These are phyloP conservation scores for Suillus placidus DNA, from an alignment of 768 basidiomycete species.

Conservation along the genomic window DNA sequence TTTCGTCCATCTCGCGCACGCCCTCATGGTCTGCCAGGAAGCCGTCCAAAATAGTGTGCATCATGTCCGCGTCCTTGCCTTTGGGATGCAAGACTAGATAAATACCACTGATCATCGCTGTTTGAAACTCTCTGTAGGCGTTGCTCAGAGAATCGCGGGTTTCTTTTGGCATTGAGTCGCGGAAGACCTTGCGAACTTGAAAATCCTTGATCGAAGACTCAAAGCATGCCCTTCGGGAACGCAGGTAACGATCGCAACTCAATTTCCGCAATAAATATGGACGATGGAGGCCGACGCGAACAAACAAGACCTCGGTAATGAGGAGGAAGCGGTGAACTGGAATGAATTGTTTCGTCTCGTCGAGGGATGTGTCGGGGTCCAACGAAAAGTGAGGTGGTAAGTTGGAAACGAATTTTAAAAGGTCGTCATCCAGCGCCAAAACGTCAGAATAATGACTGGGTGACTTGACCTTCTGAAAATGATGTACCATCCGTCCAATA, in stretches of 20 bases:
- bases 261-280: slow-evolving; percentile 82
- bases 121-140: slow-evolving; percentile 86
- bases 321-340: slow-evolving; percentile 87
- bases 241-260: slow-evolving; percentile 76
- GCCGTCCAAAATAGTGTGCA: slow-evolving; percentile 79
- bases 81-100: slow-evolving; percentile 80
- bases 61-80: slow-evolving; percentile 65
- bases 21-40: slow-evolving; percentile 65
- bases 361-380: slow-evolving; percentile 76
- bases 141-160: slow-evolving; percentile 73
- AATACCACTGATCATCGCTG: slow-evolving; percentile 88
- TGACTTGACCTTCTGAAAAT: slow-evolving; percentile 85
- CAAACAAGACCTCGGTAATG: slow-evolving; percentile 86
- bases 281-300: slow-evolving; percentile 81
- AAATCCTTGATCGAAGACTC: slow-evolving; percentile 90
- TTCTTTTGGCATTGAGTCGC: slow-evolving; percentile 61
- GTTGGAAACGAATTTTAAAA: slow-evolving; percentile 71
- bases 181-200: slow-evolving; percentile 71
- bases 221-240: slow-evolving; percentile 85
- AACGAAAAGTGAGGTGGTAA: slow-evolving; percentile 81
- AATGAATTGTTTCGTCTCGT: slow-evolving; percentile 64
- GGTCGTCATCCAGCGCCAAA: slow-evolving; percentile 76
- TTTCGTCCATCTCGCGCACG: slow-evolving; percentile 73
- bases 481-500: slow-evolving; percentile 89
- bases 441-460: slow-evolving; percentile 85